Evolutionary conservation across 345 rosid genomes (phyloP), one percentile per base, ranked within the genome.

Genomic region (Arabidopsis thaliana): DNA sequence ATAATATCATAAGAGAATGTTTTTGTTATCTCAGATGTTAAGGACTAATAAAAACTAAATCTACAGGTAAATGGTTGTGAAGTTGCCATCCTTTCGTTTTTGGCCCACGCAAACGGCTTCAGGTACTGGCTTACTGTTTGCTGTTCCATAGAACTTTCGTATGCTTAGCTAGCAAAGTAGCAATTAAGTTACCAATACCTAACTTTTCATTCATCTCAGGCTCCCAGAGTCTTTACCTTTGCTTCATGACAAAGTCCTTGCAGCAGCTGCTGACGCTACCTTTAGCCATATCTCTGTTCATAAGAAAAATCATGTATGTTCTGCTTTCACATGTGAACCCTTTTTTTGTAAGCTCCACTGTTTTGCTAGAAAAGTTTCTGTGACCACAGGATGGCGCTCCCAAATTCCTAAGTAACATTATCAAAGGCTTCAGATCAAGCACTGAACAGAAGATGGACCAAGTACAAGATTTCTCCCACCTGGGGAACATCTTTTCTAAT

Each of bases 181-280:
- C 45, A 61, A 30, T 77, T 41, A 53, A 60, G 37, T 67, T 67
- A 20, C 78, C 61, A 34, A 73, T 53, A 52, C 74, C 16, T 60
- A 44, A 48, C 38, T 48, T 57, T 72, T 71, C 59, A 65, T 74
- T 64, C 69, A 68, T 74, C 63, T 63, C 85, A 94, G 99, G 85
- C 81, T 87, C 71, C 88, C 87, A 20, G 87, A 84, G 76, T 87
- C 89, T 76, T 85, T 89, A 71, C 93, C 99, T 67, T 77, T 82
- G 78, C 84, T 95, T 81, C 91, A 90, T 60, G 89, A 90, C 81
- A 76, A 86, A 78, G 90, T 85, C 65, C 85, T 95, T 73, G 90
- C 89, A 36, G 90, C 93, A 58, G 89, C 91, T 77, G 84, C 87
- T 59, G 92, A 85, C 48, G 84, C 91, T 77, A 64, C 89, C 45